phyloP scores from a whole-genome alignment of 768 basidiomycete species.

The Leccinum rimulosum region DNA sequence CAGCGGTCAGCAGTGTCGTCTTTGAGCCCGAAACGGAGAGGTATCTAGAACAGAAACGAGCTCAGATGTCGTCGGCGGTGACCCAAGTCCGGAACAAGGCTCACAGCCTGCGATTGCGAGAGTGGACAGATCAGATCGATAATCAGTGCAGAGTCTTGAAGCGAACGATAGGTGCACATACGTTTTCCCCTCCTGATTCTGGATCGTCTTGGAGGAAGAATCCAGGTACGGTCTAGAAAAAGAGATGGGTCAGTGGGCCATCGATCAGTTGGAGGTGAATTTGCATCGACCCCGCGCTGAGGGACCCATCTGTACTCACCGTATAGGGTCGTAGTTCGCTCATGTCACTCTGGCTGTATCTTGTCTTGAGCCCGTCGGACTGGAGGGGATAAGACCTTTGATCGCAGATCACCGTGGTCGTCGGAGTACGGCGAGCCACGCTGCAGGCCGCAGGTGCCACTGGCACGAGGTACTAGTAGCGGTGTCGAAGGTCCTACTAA shows the following conservation, averaged over 20 bases:
- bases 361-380: background rate
- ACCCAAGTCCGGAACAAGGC: background rate
- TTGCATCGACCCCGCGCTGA: background rate
- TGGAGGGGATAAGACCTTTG: too few species aligned
- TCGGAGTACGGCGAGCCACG: too few species aligned
- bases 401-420: too few species aligned
- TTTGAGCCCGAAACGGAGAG: constrained; percentile 55
- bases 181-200: constrained; percentile 7
- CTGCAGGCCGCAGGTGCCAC: too few species aligned
- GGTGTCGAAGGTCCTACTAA: too few species aligned
- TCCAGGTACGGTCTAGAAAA: constrained; percentile 8
- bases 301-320: constrained; percentile 6
- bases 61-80: background rate
- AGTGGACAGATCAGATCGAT: background rate
- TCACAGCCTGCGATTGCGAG: constrained; percentile 12
- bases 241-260: background rate
- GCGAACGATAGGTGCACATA: constrained; percentile 3
- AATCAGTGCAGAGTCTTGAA: background rate
- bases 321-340: constrained; percentile 9
- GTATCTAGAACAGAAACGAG: constrained; percentile 39
- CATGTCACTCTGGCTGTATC: background rate
- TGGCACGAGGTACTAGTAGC: too few species aligned
- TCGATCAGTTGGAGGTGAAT: background rate
- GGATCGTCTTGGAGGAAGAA: constrained; percentile 24
- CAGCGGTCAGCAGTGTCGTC: constrained; percentile 53